Base-by-base conservation (phyloP, 2,329 filamentous ascomycete species). In the Whalleya microplaca region DNA sequence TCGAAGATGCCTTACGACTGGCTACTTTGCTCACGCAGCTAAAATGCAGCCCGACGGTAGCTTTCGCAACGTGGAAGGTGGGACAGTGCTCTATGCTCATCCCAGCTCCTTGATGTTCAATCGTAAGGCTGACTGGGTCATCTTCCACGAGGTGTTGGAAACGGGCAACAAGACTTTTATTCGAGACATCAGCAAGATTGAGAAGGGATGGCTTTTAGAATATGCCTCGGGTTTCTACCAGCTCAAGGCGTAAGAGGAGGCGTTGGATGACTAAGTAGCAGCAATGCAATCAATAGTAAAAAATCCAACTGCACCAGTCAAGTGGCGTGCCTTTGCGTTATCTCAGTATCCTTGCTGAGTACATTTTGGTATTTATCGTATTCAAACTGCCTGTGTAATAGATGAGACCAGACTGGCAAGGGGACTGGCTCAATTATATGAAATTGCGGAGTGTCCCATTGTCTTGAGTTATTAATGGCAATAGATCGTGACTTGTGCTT, bases 81-180 rank as follows among this genome's bases (percentile, higher is more conserved):
- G 86, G 41, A 89, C 88, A 48, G 84, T 86, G 3, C 78, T 98
- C 51, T 84, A 96, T 77, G 92, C 92, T 20, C 95, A 99, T 74
- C 95, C 95, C 0, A 96, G 86, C 69, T 96, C 90, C 41, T 76
- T 98, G 64, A 92, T 98, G 86, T 98, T 98, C 79, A 96, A 96
- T 73, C 87, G 93, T 54, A 97, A 96, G 77, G 92, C 92, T 10
- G 92, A 97, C 62, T 98, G 94, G 92, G 92, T 98, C 9, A 84
- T 99, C 32, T 99, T 97, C 70, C 90, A 96, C 67, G 94, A 97
- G 75, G 86, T 96, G 40, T 85, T 96, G 80, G 91, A 98, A 76
- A 96, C 91, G 3, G 86, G 89, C 9, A 85, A 84, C 62, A 98
- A 98, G 80, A 92, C 85, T 0, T 98, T 89, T 71, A 96, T 99